Evolutionary conservation across 345 rosid genomes (phyloP), one percentile per base, ranked within the genome.

Genomic region (Toxicodendron radicans): DNA sequence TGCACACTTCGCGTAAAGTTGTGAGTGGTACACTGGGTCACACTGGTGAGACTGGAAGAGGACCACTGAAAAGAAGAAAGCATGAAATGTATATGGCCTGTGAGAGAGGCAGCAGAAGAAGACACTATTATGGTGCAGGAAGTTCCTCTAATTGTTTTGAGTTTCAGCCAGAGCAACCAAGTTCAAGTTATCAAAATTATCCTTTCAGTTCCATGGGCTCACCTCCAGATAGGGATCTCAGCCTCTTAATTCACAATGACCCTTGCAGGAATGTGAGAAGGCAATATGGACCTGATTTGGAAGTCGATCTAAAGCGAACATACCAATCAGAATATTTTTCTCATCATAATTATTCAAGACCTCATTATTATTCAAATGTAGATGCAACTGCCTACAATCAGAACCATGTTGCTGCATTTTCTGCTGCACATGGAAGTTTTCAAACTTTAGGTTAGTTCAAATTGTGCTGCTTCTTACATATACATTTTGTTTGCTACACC

Each of bases 101-200:
- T 46, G 79, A 73, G 74, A 69, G 64, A 41, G 80, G 80, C 30
- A 63, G 78, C 49, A 53, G 76, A 43, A 73, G 73, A 48, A 66
- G 76, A 69, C 45, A 18, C 8, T 60, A 64, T 30, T 33, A 65
- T 27, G 30, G 30, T 49, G 82, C 71, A 58, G 85, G 80, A 70
- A 79, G 80, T 76, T 79, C 82, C 66, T 76, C 82, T 53, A 73
- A 60, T 43, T 60, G 78, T 57, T 52, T 23, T 16, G 80, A 74
- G 62, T 53, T 41, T 73, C 57, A 35, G 35, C 61, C 0, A 24
- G 80, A 57, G 52, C 52, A 72, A 23, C 77, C 67, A 53, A 45
- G 66, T 64, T 60, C 73, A 41, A 74, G 71, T 66, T 61, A 53
- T 71, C 71, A 73, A 70, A 71, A 54, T 66, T 21, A 70, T 70